Percentiles rank a stretch among this genome's conserved stretches.
These are phyloP conservation scores for Teratosphaeria epicoccoides DNA, from an alignment of 2,329 filamentous ascomycete genomes.

Conservation along the genomic window DNA sequence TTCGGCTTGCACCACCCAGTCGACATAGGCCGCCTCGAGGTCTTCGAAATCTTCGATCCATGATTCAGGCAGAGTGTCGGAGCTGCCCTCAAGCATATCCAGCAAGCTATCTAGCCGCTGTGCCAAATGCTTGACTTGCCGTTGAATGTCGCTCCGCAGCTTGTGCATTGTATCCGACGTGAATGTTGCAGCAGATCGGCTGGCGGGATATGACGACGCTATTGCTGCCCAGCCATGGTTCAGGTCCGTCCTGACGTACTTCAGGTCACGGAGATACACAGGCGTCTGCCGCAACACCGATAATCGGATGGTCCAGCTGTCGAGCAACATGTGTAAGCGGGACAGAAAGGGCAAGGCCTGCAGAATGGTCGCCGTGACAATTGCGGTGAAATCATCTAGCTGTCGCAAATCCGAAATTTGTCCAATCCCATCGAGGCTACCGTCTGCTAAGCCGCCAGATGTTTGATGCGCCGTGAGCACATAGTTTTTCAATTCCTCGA, in stretches of 20 bases:
- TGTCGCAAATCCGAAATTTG: conserved; percentile 17
- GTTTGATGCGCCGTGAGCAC: conserved; percentile 70
- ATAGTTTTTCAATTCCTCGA: conserved; percentile 83
- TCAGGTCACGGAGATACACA: conserved; percentile 52
- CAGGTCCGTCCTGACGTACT: conserved; percentile 54
- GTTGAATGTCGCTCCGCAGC: conserved; percentile 49
- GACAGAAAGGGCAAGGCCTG: conserved; percentile 75
- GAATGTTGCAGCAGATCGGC: conserved; percentile 8
- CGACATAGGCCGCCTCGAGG: conserved; percentile 64
- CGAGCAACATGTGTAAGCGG: conserved; percentile 60
- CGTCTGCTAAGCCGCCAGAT: conserved; percentile 30
- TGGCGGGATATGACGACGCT: conserved; percentile 15
- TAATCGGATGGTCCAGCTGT: conserved; percentile 67
- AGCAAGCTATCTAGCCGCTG: conserved; percentile 72
- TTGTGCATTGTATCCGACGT: conserved; percentile 14
- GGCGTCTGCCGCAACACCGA: conserved; percentile 65
- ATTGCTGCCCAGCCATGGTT: conserved; percentile 57
- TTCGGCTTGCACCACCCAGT: conserved; percentile 73
- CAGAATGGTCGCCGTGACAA: conserved; percentile 85
- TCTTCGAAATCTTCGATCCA: conserved; percentile 84
- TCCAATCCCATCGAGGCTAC: conserved; percentile 12
- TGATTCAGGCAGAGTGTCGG: conserved; percentile 70
- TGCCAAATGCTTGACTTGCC: conserved; percentile 60
- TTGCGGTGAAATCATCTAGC: conserved; percentile 80
- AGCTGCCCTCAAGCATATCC: conserved; percentile 70